Base-by-base conservation (phyloP, 2,329 filamentous ascomycete species). In the Colletotrichum viniferum region DNA sequence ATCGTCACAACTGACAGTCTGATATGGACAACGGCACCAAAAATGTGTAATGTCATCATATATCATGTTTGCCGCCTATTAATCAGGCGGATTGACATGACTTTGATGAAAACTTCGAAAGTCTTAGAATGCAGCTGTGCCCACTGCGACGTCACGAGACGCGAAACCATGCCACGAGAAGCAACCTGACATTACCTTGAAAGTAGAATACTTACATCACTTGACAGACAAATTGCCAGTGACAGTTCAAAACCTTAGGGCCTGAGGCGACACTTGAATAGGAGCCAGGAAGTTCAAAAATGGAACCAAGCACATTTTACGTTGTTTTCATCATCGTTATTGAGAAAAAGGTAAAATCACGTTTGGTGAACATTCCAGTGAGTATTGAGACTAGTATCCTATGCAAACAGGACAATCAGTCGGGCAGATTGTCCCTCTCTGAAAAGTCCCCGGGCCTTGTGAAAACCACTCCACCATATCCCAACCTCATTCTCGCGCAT, bases 371-470 rank as follows among this genome's bases (percentile, higher is more conserved):
- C 18, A 0, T 12, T 48, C 0, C 38, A 48, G 38, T 48, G 38
- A 21, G 38, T n/a, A 21, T 48, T 48, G 38, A 48, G 18, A 48
- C 38, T 48, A n/a, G 12, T 6, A 48, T 7, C 9, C 3, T 48
- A n/a, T 7, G 38, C 18, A 48, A 48, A n/a, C 1, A 48, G 18
- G 3, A 1, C 18, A 48, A 0, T n/a, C 2, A 48, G 18, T 48
- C 38, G 0, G 6, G 0, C 9, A n/a, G 18, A 12, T 1, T 3
- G 38, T n/a, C 5, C 18, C 18, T 48, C 38, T 2, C 38, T n/a
- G 18, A n/a, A 12, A n/a, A n/a, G 8, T 1, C 18, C 38, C 38
- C 18, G 18, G 38, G 38, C 38, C 4, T 48, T 48, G 5, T 48
- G 38, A n/a, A 18, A 3, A 48, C 38, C 38, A n/a, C 18, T 21